A percentile compares a stretch with the other conserved stretches of the same genome.
Evolutionary conservation across 2,329 filamentous ascomycete genomes (phyloP).

Genomic region (Emergomyces pasteurianus): DNA sequence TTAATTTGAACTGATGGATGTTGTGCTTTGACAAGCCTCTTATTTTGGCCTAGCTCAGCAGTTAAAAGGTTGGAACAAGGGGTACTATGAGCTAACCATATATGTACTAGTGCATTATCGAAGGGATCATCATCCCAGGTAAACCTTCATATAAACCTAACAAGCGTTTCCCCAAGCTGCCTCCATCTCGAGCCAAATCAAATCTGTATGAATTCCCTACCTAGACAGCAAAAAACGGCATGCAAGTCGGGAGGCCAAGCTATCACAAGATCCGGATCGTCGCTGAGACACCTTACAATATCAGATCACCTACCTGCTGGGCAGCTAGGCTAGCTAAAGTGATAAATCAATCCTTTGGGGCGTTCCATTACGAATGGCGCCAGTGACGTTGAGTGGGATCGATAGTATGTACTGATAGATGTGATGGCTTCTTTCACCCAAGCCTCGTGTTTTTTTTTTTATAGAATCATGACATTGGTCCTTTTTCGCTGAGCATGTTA

Average conservation of each 20-base stretch:
- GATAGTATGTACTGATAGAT: constrained; percentile 19
- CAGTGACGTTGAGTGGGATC: constrained; percentile 22
- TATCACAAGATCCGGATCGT: not conserved
- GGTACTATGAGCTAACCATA: not conserved
- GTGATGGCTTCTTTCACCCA: not conserved
- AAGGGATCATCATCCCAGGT: no score
- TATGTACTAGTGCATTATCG: not conserved
- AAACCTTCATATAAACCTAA: no score
- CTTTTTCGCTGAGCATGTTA: constrained; percentile 3
- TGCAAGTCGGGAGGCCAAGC: not conserved
- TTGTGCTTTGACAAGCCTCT: no score
- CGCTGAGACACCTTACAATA: not conserved
- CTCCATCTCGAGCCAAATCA: not conserved
- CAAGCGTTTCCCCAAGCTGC: not conserved
- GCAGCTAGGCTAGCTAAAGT: not conserved
- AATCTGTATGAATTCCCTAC: not conserved
- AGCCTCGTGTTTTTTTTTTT: constrained; percentile 5
- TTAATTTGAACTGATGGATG: no score
- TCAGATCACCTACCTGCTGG: no score
- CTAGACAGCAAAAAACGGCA: not conserved
- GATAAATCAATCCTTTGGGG: not conserved
- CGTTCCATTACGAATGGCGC: constrained; percentile 20
- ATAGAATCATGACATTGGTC: not conserved
- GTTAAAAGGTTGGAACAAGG: no score
- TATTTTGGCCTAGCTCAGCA: no score